A percentile compares a stretch with the other conserved stretches of the same genome.
These are phyloP conservation scores for Xylaria grammica DNA, from an alignment of 495 filamentous ascomycete species.

Conservation along the genomic window DNA sequence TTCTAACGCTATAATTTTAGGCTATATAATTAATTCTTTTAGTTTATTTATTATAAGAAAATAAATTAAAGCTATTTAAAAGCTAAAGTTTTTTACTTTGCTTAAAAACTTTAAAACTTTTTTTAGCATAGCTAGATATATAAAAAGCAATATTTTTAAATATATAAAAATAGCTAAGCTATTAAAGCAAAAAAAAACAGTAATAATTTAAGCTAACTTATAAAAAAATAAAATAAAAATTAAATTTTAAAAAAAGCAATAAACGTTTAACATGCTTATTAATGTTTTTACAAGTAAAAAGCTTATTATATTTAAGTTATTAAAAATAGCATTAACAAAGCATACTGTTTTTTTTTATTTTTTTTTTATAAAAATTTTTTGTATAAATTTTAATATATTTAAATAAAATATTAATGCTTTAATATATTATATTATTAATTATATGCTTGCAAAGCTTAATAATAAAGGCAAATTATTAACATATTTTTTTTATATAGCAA, in stretches of 20 bases:
- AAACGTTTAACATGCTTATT: not conserved
- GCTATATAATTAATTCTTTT: constrained; percentile 2
- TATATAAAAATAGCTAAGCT: constrained; percentile 13
- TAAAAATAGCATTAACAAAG: not conserved
- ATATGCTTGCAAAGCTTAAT: not conserved
- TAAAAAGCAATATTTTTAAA: constrained; percentile 13
- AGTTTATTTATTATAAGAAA: constrained; percentile 12
- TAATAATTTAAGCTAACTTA: not conserved
- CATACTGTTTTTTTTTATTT: not conserved
- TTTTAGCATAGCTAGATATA: constrained; percentile 11
- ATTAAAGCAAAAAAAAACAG: constrained; percentile 8
- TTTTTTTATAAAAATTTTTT: not conserved
- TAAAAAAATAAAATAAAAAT: not conserved
- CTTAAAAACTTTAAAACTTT: constrained; percentile 18
- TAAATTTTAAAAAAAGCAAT: not conserved
- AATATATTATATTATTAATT: not conserved
- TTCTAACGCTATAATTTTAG: constrained; percentile 9
- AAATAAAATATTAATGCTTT: not conserved
- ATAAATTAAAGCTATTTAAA: constrained; percentile 7
- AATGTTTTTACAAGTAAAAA: constrained; percentile 10
- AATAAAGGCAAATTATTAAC: not conserved
- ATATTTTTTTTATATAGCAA: not conserved
- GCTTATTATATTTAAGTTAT: not conserved
- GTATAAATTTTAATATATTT: constrained; percentile 14
- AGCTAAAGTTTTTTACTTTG: not conserved